Conservation (phyloP, 495 filamentous ascomycete genomes). For the Aspergillus nanangensis region DNA sequence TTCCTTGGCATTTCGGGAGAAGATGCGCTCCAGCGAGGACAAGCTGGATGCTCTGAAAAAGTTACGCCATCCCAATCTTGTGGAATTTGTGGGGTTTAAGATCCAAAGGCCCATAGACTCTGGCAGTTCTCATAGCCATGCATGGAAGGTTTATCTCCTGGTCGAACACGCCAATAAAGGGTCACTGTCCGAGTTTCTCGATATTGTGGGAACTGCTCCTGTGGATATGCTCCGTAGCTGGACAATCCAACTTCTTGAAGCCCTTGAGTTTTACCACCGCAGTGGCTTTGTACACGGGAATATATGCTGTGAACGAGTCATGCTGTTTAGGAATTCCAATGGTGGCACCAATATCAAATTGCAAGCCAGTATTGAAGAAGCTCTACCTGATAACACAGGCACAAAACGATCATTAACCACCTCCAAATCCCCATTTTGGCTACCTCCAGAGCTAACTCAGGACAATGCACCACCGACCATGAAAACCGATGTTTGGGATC, state of each 20-base stretch:
- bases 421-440: slow-evolving; percentile 76
- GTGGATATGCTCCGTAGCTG: slow-evolving; percentile 72
- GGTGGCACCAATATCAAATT: slow-evolving; percentile 43
- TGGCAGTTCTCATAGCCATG: slow-evolving; percentile 23
- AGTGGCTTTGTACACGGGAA: slow-evolving; percentile 76
- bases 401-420: slow-evolving; percentile 45
- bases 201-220: slow-evolving; percentile 67
- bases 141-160: slow-evolving; percentile 81
- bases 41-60: slow-evolving; percentile 69
- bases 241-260: slow-evolving; percentile 88
- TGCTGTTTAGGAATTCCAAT: slow-evolving; percentile 48
- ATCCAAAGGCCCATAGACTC: slow-evolving; percentile 47
- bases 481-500: slow-evolving; percentile 92
- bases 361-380: slow-evolving; percentile 37
- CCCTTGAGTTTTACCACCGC: slow-evolving; percentile 77
- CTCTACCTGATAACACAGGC: slow-evolving; percentile 26
- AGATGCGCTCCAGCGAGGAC: slow-evolving; percentile 62
- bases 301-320: slow-evolving; percentile 70
- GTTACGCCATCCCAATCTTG: slow-evolving; percentile 70
- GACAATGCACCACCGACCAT: slow-evolving; percentile 55
- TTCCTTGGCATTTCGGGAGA: slow-evolving; percentile 48
- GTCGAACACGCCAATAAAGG: slow-evolving; percentile 75
- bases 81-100: slow-evolving; percentile 76
- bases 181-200: slow-evolving; percentile 75
- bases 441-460: slow-evolving; percentile 71